Conservation (phyloP, 306 rosid species). For the Malus fusca region DNA sequence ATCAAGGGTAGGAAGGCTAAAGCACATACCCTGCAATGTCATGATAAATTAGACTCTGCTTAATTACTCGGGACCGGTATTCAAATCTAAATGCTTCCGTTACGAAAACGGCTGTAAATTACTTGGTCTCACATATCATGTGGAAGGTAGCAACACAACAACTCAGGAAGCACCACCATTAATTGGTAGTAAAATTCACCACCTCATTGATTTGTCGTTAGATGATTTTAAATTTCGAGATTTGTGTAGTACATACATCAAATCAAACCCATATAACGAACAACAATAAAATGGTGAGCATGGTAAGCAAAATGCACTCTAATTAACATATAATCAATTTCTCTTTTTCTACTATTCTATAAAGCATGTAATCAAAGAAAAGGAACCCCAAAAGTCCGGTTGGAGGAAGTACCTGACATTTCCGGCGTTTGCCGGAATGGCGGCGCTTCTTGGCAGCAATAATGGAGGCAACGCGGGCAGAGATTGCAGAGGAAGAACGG, state of each 20-base stretch:
- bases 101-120: background rate
- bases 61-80: background rate
- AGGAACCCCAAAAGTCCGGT: background rate
- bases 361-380: background rate
- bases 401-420: slow-evolving; percentile 56
- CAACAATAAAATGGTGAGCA: no score
- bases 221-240: no score
- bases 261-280: no score
- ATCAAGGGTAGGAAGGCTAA: slow-evolving; percentile 72
- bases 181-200: no score
- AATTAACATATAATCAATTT: background rate
- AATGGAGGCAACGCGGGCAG: slow-evolving; percentile 66
- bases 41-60: slow-evolving; percentile 1
- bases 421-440: slow-evolving; percentile 74
- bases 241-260: no score
- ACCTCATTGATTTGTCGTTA: no score
- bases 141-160: background rate
- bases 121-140: background rate
- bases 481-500: slow-evolving; percentile 37
- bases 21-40: slow-evolving; percentile 81
- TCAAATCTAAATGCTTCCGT: background rate
- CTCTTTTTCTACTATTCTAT: background rate
- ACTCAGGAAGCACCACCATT: background rate
- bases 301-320: background rate
- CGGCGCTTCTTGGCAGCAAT: slow-evolving; percentile 97